A percentile compares a stretch with the other conserved stretches of the same genome.
phyloP scores from a whole-genome alignment of 495 filamentous ascomycete genomes.

The Xylaria grammica region DNA sequence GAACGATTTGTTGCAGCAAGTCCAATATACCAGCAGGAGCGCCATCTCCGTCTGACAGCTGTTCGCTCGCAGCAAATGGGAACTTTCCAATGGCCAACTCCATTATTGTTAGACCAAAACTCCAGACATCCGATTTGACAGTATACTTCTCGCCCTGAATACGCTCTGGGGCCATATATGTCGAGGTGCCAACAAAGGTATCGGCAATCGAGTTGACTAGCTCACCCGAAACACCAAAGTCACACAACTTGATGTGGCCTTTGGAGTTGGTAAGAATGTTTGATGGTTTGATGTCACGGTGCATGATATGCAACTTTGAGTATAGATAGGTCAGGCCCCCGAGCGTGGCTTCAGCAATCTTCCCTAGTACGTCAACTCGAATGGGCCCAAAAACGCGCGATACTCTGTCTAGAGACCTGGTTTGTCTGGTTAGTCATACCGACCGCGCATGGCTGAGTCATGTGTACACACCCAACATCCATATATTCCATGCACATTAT shows the following conservation, averaged over 20 bases:
- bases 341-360: slow-evolving; percentile 96
- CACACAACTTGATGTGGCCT: slow-evolving; percentile 94
- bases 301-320: slow-evolving; percentile 93
- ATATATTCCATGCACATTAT: slow-evolving; percentile 99
- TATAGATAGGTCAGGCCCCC: slow-evolving; percentile 95
- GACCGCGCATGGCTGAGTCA: background rate
- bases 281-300: slow-evolving; percentile 97
- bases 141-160: slow-evolving; percentile 97
- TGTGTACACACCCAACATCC: slow-evolving; percentile 86
- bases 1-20: slow-evolving; percentile 94
- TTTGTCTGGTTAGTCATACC: slow-evolving; percentile 41
- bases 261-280: slow-evolving; percentile 95
- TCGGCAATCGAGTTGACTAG: slow-evolving; percentile 96
- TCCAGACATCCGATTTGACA: slow-evolving; percentile 98
- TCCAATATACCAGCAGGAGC: slow-evolving; percentile 95
- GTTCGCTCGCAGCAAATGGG: slow-evolving; percentile 82
- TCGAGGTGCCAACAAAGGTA: slow-evolving; percentile 97
- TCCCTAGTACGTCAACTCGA: slow-evolving; percentile 97
- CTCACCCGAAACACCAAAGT: slow-evolving; percentile 96
- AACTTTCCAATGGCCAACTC: slow-evolving; percentile 96
- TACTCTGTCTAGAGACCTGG: slow-evolving; percentile 89
- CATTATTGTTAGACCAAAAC: slow-evolving; percentile 94
- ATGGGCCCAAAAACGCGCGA: slow-evolving; percentile 94
- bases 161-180: slow-evolving; percentile 98
- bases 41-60: slow-evolving; percentile 65